Evolutionary conservation across 352 stramenopile species (phyloP).

Genomic region (Pythium rishiriense): DNA sequence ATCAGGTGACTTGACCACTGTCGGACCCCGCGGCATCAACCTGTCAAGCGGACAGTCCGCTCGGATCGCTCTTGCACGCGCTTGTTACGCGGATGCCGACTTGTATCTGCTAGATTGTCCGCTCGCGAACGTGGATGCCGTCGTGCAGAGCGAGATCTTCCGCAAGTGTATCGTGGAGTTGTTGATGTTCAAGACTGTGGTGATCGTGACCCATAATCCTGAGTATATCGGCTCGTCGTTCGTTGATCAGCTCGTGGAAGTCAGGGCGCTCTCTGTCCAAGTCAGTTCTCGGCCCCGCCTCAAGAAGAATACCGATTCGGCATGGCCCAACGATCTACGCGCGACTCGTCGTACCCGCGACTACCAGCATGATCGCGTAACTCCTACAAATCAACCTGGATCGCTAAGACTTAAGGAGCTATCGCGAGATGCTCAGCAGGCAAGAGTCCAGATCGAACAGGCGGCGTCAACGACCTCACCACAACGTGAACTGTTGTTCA

Average conservation of each 20-base stretch:
- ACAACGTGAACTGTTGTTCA: too few relatives aligned
- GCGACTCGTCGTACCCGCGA: background rate
- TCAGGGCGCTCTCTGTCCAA: background rate
- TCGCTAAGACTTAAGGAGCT: background rate
- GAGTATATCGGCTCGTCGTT: slow-evolving; percentile 11
- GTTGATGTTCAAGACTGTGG: slow-evolving; percentile 45
- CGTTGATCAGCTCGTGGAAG: slow-evolving; percentile 10
- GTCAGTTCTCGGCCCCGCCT: background rate
- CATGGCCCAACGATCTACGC: background rate
- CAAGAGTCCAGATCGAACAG: too few relatives aligned
- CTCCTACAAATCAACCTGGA: background rate
- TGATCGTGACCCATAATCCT: slow-evolving; percentile 89
- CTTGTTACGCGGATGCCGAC: slow-evolving; percentile 47
- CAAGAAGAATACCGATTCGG: too few relatives aligned
- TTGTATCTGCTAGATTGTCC: slow-evolving; percentile 90
- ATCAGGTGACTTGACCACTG: slow-evolving; percentile 85
- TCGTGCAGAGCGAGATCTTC: slow-evolving; percentile 91
- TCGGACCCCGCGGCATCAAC: slow-evolving; percentile 93
- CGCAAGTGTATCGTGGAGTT: slow-evolving; percentile 19
- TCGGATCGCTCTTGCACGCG: slow-evolving; percentile 43
- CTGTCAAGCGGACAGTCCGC: slow-evolving; percentile 89
- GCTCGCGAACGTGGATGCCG: slow-evolving; percentile 89
- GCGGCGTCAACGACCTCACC: too few relatives aligned
- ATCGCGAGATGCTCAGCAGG: background rate
- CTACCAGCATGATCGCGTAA: background rate